Evolutionary conservation across 2,329 filamentous ascomycete species (phyloP).

Genomic region (Penicillium occitanis): DNA sequence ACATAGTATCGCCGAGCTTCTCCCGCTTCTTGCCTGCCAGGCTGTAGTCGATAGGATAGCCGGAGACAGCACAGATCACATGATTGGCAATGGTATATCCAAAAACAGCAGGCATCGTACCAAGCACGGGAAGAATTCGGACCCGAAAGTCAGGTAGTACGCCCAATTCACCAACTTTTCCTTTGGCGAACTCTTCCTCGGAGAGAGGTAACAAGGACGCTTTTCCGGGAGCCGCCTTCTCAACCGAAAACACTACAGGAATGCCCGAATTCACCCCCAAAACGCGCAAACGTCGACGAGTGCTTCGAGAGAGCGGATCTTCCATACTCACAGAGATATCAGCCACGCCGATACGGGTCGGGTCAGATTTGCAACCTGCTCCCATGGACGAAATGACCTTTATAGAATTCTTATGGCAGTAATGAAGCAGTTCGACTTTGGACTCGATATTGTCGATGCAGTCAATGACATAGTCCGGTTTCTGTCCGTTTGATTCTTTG

Average conservation of each 20-base stretch:
- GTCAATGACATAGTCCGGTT: constrained; percentile 87
- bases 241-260: constrained; percentile 87
- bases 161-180: constrained; percentile 79
- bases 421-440: constrained; percentile 85
- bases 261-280: constrained; percentile 81
- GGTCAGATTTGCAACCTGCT: constrained; percentile 86
- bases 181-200: constrained; percentile 85
- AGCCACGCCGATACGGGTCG: constrained; percentile 81
- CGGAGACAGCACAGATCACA: constrained; percentile 75
- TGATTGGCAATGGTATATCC: constrained; percentile 91
- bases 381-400: constrained; percentile 94
- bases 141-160: constrained; percentile 91
- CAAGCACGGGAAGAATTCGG: constrained; percentile 89
- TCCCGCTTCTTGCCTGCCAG: constrained; percentile 76
- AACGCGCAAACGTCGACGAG: constrained; percentile 72
- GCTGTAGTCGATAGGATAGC: constrained; percentile 80
- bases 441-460: constrained; percentile 98
- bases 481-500: constrained; percentile 41
- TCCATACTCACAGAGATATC: constrained; percentile 88
- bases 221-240: constrained; percentile 87
- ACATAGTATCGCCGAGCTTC: constrained; percentile 86
- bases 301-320: constrained; percentile 82
- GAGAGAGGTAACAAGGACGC: constrained; percentile 82
- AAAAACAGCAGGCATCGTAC: constrained; percentile 97
- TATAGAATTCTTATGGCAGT: constrained; percentile 75